Percentiles rank a stretch among this genome's conserved stretches.
Evolutionary conservation across 2,329 filamentous ascomycete species (phyloP).

Genomic region (Elsinoe ampelina): DNA sequence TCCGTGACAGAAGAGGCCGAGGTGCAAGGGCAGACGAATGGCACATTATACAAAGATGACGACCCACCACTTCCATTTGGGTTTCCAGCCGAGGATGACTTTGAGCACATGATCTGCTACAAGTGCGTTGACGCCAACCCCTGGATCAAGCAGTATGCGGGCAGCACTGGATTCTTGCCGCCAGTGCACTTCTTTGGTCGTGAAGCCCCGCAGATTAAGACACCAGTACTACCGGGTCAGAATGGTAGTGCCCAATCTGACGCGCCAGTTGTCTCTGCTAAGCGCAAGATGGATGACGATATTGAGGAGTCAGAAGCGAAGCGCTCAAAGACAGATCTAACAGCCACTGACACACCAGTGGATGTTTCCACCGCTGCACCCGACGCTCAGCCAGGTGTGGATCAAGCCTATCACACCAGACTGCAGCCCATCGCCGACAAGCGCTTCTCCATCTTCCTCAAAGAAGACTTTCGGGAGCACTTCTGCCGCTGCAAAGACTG

Average conservation of each 20-base stretch:
- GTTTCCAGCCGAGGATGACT: constrained; percentile 81
- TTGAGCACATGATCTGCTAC: constrained; percentile 86
- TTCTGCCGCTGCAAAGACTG: constrained; percentile 78
- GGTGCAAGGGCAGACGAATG: constrained; percentile 14
- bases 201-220: background rate
- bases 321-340: constrained; percentile 13
- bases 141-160: constrained; percentile 86
- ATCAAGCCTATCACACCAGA: constrained; percentile 24
- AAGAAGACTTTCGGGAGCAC: constrained; percentile 65
- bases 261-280: constrained; percentile 22
- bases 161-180: constrained; percentile 66
- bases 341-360: background rate
- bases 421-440: constrained; percentile 48
- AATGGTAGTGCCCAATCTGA: background rate
- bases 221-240: background rate
- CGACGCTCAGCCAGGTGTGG: constrained; percentile 18
- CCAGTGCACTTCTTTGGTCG: constrained; percentile 45
- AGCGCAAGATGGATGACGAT: constrained; percentile 40
- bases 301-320: constrained; percentile 3
- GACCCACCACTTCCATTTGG: constrained; percentile 65
- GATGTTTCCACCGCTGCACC: background rate
- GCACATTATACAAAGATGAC: constrained; percentile 35
- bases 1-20: constrained; percentile 18
- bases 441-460: constrained; percentile 73
- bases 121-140: constrained; percentile 81